Evolutionary conservation across 352 stramenopile species (phyloP).

Genomic region (Halophytophthora batemanensis): DNA sequence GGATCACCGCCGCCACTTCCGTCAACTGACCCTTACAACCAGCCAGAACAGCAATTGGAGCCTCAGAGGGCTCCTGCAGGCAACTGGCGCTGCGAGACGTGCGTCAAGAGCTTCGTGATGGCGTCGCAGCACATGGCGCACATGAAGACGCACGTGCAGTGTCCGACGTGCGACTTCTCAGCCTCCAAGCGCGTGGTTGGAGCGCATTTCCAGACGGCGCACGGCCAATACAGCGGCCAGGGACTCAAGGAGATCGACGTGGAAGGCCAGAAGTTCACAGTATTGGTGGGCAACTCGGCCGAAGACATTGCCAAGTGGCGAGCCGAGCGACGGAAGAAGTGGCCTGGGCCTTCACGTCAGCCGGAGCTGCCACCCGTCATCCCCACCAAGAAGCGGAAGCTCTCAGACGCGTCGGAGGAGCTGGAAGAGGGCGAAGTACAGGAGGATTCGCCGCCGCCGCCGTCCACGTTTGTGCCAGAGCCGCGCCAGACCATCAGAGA

Average conservation of each 20-base stretch:
- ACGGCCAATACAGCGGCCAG: conserved; percentile 65
- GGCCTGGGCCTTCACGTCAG: conserved; percentile 32
- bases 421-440: conserved; percentile 65
- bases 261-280: conserved; percentile 85
- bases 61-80: conserved; percentile 14
- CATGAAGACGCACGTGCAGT: conserved; percentile 65
- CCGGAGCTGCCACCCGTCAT: conserved; percentile 10
- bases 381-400: conserved; percentile 43
- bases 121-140: conserved; percentile 72
- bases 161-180: conserved; percentile 64
- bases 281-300: conserved; percentile 76
- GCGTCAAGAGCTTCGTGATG: conserved; percentile 69
- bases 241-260: conserved; percentile 82
- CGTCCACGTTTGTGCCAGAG: background rate
- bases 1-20: conserved; percentile 14
- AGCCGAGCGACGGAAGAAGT: conserved; percentile 70
- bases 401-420: conserved; percentile 36
- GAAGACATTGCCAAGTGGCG: conserved; percentile 82
- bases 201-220: conserved; percentile 60
- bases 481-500: no score
- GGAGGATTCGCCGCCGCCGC: conserved; percentile 19
- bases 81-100: conserved; percentile 62
- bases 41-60: conserved; percentile 5
- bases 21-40: conserved; percentile 15
- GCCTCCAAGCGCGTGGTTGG: conserved; percentile 77